These are phyloP conservation scores for Gentiana straminea DNA, from an alignment of 257 asterid species.

Conservation along the genomic window DNA sequence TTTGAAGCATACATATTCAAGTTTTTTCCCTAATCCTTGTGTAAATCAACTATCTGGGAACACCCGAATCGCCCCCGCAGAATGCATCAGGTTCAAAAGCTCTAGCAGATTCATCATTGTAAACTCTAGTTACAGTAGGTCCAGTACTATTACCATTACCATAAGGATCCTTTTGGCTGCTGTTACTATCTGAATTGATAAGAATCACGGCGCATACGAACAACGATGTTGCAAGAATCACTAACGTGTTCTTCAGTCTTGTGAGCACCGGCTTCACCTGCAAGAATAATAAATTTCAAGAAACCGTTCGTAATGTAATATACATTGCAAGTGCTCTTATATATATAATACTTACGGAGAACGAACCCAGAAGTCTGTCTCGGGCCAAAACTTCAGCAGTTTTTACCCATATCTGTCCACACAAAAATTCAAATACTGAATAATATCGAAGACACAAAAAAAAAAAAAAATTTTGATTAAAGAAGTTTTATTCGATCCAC, in stretches of 20 bases:
- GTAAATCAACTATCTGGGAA: conserved; percentile 6
- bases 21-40: no score
- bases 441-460: no score
- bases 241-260: conserved; percentile 67
- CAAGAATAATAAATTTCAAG: not conserved
- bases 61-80: conserved; percentile 47
- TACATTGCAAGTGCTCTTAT: no score
- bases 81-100: conserved; percentile 80
- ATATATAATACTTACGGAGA: conserved; percentile 50
- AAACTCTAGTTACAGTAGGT: conserved; percentile 55
- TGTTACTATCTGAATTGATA: conserved; percentile 21
- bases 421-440: conserved; percentile 3
- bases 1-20: no score
- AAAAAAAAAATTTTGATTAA: not conserved
- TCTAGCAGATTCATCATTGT: conserved; percentile 79
- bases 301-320: no score
- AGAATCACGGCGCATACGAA: conserved; percentile 34
- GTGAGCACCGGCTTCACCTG: conserved; percentile 83
- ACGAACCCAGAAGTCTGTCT: conserved; percentile 86
- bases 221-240: conserved; percentile 63
- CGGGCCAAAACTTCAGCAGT: conserved; percentile 93
- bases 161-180: conserved; percentile 16
- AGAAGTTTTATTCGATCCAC: no score
- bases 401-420: conserved; percentile 80
- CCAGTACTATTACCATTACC: conserved; percentile 30